A percentile compares a stretch with the other conserved stretches of the same genome.
Evolutionary conservation across 257 asterid genomes (phyloP).

Genomic region (Scutellaria barbata): DNA sequence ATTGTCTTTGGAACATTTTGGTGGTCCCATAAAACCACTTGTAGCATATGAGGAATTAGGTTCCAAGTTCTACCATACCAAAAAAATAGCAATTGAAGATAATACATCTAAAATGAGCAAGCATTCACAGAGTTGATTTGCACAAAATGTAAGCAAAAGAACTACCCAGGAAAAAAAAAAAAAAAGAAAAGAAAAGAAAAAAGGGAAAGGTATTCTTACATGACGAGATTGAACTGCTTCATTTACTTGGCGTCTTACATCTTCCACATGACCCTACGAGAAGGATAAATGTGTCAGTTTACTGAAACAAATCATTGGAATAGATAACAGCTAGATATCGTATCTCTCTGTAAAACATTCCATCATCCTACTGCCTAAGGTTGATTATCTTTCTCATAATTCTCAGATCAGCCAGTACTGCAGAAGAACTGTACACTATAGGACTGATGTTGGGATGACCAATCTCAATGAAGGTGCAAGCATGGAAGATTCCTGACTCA

Average conservation of each 20-base stretch:
- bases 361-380: conserved; percentile 9
- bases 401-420: conserved; percentile 5
- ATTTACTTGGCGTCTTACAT: conserved; percentile 86
- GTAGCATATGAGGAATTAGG: background rate
- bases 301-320: conserved; percentile 17
- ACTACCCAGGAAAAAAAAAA: conserved; percentile 12
- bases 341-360: conserved; percentile 12
- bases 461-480: background rate
- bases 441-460: conserved; percentile 12
- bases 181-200: background rate
- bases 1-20: conserved; percentile 12
- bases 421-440: conserved; percentile 16
- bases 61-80: conserved; percentile 15
- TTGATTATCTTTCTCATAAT: conserved; percentile 1
- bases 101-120: background rate
- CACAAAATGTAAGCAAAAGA: background rate
- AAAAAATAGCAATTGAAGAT: background rate
- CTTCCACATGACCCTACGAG: conserved; percentile 91
- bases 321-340: conserved; percentile 14
- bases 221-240: conserved; percentile 95
- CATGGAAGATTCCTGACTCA: background rate
- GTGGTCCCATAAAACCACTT: conserved; percentile 5
- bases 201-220: conserved; percentile 53
- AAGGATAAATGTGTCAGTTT: conserved; percentile 35
- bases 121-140: conserved; percentile 5